These are phyloP conservation scores for Tubosaeta sp. DNA, from an alignment of 768 basidiomycete genomes.

Conservation along the genomic window DNA sequence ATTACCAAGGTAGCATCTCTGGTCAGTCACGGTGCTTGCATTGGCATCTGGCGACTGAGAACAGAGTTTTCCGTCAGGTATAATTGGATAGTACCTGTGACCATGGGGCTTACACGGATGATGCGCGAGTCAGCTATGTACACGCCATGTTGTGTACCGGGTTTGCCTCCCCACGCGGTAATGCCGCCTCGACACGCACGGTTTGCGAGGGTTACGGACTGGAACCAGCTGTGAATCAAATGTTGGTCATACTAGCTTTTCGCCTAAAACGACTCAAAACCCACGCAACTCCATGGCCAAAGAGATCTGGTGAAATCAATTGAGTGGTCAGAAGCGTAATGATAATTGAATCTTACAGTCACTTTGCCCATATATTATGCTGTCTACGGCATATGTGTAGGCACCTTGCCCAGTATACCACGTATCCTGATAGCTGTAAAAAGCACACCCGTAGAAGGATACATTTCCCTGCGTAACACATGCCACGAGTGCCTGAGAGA, in stretches of 20 bases:
- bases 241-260: background rate
- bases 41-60: slow-evolving; percentile 57
- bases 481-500: slow-evolving; percentile 59
- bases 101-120: slow-evolving; percentile 39
- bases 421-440: slow-evolving; percentile 32
- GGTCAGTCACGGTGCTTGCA: slow-evolving; percentile 39
- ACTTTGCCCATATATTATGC: slow-evolving; percentile 58
- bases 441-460: slow-evolving; percentile 40
- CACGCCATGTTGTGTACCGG: slow-evolving; percentile 41
- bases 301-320: slow-evolving; percentile 4
- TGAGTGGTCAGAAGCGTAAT: background rate
- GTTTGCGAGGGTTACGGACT: slow-evolving; percentile 54
- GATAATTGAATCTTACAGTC: slow-evolving; percentile 44
- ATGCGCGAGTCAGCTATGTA: slow-evolving; percentile 54
- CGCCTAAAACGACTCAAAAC: background rate
- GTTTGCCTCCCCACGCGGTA: slow-evolving; percentile 58
- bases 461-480: slow-evolving; percentile 63
- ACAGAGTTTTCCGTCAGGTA: background rate
- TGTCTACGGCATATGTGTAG: slow-evolving; percentile 58
- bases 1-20: slow-evolving; percentile 49
- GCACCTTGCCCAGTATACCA: slow-evolving; percentile 60
- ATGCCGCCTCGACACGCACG: slow-evolving; percentile 64
- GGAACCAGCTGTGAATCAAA: slow-evolving; percentile 46
- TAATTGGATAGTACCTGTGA: background rate
- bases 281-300: slow-evolving; percentile 11